phyloP scores from a whole-genome alignment of 768 basidiomycete genomes.

The Hygrocybe coccinea region DNA sequence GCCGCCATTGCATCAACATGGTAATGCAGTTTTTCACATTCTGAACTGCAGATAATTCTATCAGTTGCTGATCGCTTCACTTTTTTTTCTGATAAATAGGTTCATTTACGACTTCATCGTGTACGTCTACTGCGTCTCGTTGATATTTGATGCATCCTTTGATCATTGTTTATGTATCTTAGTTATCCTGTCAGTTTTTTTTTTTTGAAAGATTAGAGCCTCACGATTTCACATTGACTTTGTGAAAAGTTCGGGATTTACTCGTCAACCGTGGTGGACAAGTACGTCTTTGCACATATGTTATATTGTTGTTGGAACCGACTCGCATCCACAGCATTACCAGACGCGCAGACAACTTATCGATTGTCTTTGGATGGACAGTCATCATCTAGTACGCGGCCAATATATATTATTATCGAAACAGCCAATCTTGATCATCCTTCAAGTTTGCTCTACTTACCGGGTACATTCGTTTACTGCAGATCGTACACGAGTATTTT shows the following conservation, averaged over 20 bases:
- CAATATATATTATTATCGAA: neutral
- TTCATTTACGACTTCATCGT: conserved; percentile 80
- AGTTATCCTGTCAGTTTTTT: conserved; percentile 58
- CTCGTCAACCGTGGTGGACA: conserved; percentile 68
- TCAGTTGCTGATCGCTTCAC: neutral
- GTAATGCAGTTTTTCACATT: conserved; percentile 36
- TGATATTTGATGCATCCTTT: neutral
- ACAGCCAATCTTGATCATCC: neutral
- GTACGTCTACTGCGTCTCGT: conserved; percentile 35
- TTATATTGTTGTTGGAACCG: neutral
- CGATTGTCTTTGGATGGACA: conserved; percentile 75
- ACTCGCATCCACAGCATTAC: conserved; percentile 44
- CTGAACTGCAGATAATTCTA: neutral
- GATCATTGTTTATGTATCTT: conserved; percentile 1
- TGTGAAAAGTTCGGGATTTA: conserved; percentile 71
- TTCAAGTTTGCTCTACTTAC: conserved; percentile 37
- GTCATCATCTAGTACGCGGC: conserved; percentile 73
- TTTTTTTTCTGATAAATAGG: conserved; percentile 25
- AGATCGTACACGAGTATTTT: neutral
- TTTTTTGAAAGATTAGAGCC: too few relatives aligned
- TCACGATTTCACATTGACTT: too few relatives aligned
- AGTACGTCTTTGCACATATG: conserved; percentile 34
- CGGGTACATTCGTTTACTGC: conserved; percentile 23
- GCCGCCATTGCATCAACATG: conserved; percentile 73
- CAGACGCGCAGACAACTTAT: conserved; percentile 45